Conservation (phyloP, 176 grass and related monocot genomes). For the Miscanthus lutarioriparius region DNA sequence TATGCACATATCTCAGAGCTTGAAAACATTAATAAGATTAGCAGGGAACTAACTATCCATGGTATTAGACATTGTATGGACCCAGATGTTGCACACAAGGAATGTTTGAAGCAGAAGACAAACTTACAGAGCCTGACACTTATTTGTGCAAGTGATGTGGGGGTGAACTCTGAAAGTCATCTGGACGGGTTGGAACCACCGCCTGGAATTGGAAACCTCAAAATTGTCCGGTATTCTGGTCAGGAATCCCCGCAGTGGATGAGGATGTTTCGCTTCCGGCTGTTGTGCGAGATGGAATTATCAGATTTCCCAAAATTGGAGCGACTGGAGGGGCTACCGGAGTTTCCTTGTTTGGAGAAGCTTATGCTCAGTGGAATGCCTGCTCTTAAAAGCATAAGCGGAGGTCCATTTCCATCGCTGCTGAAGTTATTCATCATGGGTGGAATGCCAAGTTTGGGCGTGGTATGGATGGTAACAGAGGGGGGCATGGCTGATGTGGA, state of each 20-base stretch:
- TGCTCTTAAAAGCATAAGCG: not conserved
- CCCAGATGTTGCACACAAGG: not conserved
- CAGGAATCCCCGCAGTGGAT: not conserved
- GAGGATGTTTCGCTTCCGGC: not conserved
- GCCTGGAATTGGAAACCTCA: not conserved
- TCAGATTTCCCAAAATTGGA: not conserved
- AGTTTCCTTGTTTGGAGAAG: not conserved
- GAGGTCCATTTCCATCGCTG: not conserved
- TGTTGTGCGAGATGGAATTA: not conserved
- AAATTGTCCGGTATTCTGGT: not conserved
- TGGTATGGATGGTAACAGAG: not conserved
- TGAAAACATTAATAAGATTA: not conserved
- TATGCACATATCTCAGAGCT: constrained; percentile 1
- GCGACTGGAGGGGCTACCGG: not conserved
- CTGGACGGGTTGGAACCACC: not conserved
- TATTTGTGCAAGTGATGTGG: not conserved
- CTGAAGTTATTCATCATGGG: not conserved
- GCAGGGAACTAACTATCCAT: not conserved
- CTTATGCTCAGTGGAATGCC: not conserved
- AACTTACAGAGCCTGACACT: not conserved
- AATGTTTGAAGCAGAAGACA: not conserved
- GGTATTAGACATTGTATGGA: not conserved
- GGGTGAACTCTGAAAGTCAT: too few species aligned
- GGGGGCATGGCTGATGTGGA: not conserved
- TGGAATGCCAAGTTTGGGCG: not conserved